These are phyloP conservation scores for Solanum sparsipilum DNA, from an alignment of 257 asterid species.

Conservation along the genomic window DNA sequence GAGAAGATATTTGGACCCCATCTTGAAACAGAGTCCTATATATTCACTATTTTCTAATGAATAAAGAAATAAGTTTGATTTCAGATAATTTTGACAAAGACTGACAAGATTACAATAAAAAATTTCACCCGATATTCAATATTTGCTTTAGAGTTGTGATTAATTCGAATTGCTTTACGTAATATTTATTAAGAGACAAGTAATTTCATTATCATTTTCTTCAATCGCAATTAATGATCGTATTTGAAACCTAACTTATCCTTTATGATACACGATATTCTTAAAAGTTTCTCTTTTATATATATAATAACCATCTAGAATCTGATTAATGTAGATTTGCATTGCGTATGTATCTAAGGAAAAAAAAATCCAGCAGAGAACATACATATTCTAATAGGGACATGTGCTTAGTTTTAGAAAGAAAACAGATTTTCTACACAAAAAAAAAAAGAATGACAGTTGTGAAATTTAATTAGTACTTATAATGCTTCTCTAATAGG, in stretches of 20 bases:
- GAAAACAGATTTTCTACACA: neutral
- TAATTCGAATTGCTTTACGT: rapidly evolving
- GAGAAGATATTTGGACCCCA: neutral
- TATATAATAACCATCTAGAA: neutral
- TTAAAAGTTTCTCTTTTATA: too few relatives aligned
- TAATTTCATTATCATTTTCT: too few relatives aligned
- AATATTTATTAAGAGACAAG: too few relatives aligned
- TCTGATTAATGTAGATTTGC: neutral
- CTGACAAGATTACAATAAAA: neutral
- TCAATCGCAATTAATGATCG: neutral
- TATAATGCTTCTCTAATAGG: neutral
- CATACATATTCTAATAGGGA: neutral
- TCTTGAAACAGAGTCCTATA: neutral
- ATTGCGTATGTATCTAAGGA: rapidly evolving
- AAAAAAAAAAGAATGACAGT: neutral
- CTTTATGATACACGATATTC: too few relatives aligned
- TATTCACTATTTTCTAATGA: neutral
- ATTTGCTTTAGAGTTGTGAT: rapidly evolving
- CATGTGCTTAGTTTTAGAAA: neutral
- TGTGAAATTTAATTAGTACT: neutral
- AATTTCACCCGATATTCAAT: neutral
- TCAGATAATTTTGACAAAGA: neutral
- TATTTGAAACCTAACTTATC: too few relatives aligned
- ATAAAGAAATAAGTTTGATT: neutral
- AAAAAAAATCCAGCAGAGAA: neutral